A percentile compares a stretch with the other conserved stretches of the same genome.
phyloP scores from a whole-genome alignment of 805 yeast species.

The Candida sakaeoensis region DNA sequence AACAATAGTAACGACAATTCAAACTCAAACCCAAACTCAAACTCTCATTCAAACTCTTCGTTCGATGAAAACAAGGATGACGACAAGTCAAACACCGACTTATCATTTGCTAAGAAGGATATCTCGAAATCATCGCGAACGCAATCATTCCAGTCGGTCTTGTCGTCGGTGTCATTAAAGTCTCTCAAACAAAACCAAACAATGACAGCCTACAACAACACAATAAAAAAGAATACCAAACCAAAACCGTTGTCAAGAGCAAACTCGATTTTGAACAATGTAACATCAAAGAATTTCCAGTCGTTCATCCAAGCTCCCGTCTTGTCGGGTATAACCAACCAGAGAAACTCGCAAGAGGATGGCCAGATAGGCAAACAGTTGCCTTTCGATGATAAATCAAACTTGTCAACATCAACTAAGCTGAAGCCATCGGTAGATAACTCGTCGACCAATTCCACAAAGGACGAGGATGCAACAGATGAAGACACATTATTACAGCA shows the following conservation, averaged over 20 bases:
- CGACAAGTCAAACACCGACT: constrained; percentile 9
- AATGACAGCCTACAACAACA: constrained; percentile 9
- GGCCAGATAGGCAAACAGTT: constrained; percentile 38
- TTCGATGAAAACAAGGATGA: constrained; percentile 4
- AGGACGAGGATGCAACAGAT: constrained; percentile 25
- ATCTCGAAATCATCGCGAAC: constrained; percentile 31
- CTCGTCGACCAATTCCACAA: background rate
- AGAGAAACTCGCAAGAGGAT: constrained; percentile 22
- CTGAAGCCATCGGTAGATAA: constrained; percentile 2
- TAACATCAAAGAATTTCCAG: constrained; percentile 33
- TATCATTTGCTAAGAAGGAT: constrained; percentile 37
- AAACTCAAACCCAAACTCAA: too few relatives aligned
- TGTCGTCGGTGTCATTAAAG: constrained; percentile 41
- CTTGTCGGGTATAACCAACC: constrained; percentile 32
- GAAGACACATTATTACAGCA: constrained; percentile 39
- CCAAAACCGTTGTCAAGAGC: constrained; percentile 11
- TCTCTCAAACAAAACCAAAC: constrained; percentile 29
- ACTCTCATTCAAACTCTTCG: too few relatives aligned
- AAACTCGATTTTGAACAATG: constrained; percentile 20
- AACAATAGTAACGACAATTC: background rate
- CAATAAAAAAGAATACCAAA: constrained; percentile 7
- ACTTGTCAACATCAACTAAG: constrained; percentile 2
- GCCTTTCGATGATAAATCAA: constrained; percentile 30
- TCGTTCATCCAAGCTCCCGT: constrained; percentile 46
- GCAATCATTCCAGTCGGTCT: constrained; percentile 42